Base-by-base conservation (phyloP, 352 stramenopile genomes). In the Globisporangium alternatum region DNA sequence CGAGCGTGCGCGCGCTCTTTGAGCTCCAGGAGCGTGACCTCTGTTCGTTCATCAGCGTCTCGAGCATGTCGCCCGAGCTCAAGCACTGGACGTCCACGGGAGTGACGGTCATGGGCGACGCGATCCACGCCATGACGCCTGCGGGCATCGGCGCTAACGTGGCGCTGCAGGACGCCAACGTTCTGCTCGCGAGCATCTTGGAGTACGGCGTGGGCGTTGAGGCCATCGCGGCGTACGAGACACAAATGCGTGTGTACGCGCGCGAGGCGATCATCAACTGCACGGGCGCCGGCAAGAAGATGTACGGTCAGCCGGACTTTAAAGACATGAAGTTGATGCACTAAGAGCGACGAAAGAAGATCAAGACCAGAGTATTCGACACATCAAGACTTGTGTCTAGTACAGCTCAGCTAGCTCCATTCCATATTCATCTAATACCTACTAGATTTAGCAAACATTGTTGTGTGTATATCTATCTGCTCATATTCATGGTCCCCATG, bases 51-150 rank as follows among this genome's bases (percentile, higher is more conserved):
- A 43, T 57, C 43, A 56, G 44, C 21, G 19, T 58, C 5, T 58
- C 58, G 30, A 64, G 41, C 15, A 64, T 64, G 58, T 57, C 58
- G 5, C 58, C 58, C 9, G 30, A 57, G 5, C 56, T 64, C 17
- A 30, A 39, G 13, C n/a, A 12, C 30, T 64, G 58, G 58, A n/a
- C 56, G 6, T 15, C 58, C 9, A 33, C 58, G 19, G 31, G 47
- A 2, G 44, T 57, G 44, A 64, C 44, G 19, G 17, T 64, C 39
- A 35, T 64, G 58, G 44, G 58, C 6, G 58, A 64, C 9, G 58
- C 58, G 5, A 64, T 64, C 33, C 58, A 64, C 33, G 58, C 58
- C 43, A 64, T 64, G 58, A 64, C 58, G 3, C 43, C 58, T 3
- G 58, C 44, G 17, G 58, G 58, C 3, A 31, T 58, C 19, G 58